Evolutionary conservation across 2,329 filamentous ascomycete genomes (phyloP).

Genomic region (Sordariomycetes sp.): DNA sequence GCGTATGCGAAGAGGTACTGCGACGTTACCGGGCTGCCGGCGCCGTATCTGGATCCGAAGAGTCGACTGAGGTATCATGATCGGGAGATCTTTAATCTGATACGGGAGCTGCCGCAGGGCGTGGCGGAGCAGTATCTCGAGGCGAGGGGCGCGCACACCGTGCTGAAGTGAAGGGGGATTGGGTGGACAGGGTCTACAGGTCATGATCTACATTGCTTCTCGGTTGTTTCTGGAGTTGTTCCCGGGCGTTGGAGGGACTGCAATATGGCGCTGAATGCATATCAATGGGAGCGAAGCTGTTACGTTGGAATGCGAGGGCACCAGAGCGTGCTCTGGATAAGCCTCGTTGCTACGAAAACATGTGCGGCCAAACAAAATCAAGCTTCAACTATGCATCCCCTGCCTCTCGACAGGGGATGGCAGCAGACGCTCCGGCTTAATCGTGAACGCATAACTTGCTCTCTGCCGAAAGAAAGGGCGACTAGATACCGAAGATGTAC

Average conservation of each 20-base stretch:
- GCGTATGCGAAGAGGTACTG: constrained; percentile 82
- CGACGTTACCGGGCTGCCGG: constrained; percentile 87
- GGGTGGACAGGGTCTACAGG: not conserved
- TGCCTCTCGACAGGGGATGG: constrained; percentile 67
- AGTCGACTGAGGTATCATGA: constrained; percentile 87
- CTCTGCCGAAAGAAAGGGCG: constrained; percentile 53
- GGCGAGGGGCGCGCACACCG: constrained; percentile 79
- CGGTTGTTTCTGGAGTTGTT: not conserved
- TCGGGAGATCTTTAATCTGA: constrained; percentile 76
- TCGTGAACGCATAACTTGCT: constrained; percentile 56
- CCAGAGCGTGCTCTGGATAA: not conserved
- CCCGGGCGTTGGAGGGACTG: not conserved
- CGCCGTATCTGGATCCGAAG: constrained; percentile 89
- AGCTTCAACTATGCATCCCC: constrained; percentile 78
- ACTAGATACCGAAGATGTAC: constrained; percentile 75
- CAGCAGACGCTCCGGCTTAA: constrained; percentile 98
- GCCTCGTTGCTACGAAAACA: constrained; percentile 3
- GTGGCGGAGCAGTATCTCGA: constrained; percentile 82
- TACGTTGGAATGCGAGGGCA: not conserved
- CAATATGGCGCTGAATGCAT: not conserved
- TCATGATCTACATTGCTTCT: not conserved
- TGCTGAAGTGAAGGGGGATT: constrained; percentile 57
- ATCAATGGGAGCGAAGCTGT: not conserved
- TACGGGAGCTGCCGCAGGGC: constrained; percentile 69
- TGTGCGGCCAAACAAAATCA: constrained; percentile 64